A percentile compares a stretch with the other conserved stretches of the same genome.
Evolutionary conservation across 2,329 filamentous ascomycete genomes (phyloP).

Genomic region (Sporothrix dimorphospora): DNA sequence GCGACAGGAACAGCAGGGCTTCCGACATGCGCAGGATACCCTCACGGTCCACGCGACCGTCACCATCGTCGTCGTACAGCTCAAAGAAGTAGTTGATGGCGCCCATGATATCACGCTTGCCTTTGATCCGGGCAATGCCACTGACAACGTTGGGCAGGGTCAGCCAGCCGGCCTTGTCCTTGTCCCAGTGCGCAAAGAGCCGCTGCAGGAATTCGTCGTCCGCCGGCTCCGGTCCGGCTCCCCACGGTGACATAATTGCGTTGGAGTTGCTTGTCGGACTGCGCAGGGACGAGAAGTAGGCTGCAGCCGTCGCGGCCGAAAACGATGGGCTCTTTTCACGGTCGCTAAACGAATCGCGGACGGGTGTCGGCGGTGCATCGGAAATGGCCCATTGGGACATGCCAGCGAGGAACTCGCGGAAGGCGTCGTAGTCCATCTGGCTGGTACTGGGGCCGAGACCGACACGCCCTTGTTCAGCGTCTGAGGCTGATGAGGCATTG

Average conservation of each 20-base stretch:
- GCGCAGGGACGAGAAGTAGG: slow-evolving; percentile 63
- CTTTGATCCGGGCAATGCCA: slow-evolving; percentile 88
- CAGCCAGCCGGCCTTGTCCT: slow-evolving; percentile 73
- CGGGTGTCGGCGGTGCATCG: slow-evolving; percentile 71
- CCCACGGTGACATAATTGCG: slow-evolving; percentile 55
- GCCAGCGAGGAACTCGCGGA: slow-evolving; percentile 87
- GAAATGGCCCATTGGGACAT: slow-evolving; percentile 93
- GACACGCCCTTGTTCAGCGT: slow-evolving; percentile 78
- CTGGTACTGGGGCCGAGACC: slow-evolving; percentile 87
- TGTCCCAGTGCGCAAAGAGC: slow-evolving; percentile 87
- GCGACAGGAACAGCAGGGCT: slow-evolving; percentile 86
- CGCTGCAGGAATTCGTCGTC: slow-evolving; percentile 94
- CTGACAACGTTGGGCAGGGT: slow-evolving; percentile 91
- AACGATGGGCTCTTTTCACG: slow-evolving; percentile 63
- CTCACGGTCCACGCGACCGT: slow-evolving; percentile 91
- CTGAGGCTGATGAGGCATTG: slow-evolving; percentile 48
- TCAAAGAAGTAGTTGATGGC: slow-evolving; percentile 98
- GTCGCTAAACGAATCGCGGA: slow-evolving; percentile 51
- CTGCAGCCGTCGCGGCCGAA: slow-evolving; percentile 42
- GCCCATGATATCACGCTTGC: slow-evolving; percentile 93
- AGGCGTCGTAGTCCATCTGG: slow-evolving; percentile 96
- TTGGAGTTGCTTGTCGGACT: slow-evolving; percentile 52
- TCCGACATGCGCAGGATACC: slow-evolving; percentile 95
- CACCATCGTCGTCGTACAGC: slow-evolving; percentile 89
- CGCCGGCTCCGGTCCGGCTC: slow-evolving; percentile 67